Evolutionary conservation across 2,329 filamentous ascomycete genomes (phyloP).

Genomic region (Clonostachys chloroleuca): DNA sequence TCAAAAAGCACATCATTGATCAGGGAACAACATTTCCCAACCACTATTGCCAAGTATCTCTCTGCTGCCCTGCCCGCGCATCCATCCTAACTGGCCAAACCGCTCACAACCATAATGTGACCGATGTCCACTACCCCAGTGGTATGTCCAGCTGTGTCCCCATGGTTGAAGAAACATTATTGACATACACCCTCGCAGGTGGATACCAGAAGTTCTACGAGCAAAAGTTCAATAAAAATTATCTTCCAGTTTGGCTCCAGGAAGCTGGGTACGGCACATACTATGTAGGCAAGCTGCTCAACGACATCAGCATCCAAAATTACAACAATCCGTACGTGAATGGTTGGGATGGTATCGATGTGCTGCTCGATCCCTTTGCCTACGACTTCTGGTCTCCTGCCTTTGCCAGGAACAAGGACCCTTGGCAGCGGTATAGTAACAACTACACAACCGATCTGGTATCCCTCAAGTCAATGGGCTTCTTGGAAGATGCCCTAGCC

Average conservation of each 20-base stretch:
- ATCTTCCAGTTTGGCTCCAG: constrained; percentile 46
- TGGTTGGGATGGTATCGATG: constrained; percentile 51
- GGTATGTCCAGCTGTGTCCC: not conserved
- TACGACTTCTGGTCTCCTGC: constrained; percentile 64
- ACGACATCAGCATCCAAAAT: constrained; percentile 40
- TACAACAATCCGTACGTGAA: constrained; percentile 44
- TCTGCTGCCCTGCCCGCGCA: constrained; percentile 5
- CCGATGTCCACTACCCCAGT: constrained; percentile 2
- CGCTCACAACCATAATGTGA: constrained; percentile 6
- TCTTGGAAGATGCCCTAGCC: constrained; percentile 47
- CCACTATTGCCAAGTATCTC: constrained; percentile 3
- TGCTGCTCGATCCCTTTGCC: constrained; percentile 62
- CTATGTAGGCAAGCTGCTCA: constrained; percentile 50
- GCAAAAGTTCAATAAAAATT: constrained; percentile 42
- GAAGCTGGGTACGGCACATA: constrained; percentile 44
- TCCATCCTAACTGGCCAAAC: constrained; percentile 3
- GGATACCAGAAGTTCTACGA: constrained; percentile 43
- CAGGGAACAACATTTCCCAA: constrained; percentile 2
- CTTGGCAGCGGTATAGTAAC: constrained; percentile 45
- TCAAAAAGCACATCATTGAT: not conserved
- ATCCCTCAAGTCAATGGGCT: constrained; percentile 41
- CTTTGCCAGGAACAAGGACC: constrained; percentile 54
- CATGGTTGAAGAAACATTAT: too few species aligned
- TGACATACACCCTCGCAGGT: constrained; percentile 1
- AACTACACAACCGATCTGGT: constrained; percentile 49